A percentile compares a stretch with the other conserved stretches of the same genome.
phyloP scores from a whole-genome alignment of 257 asterid genomes.

The Solanum neorickii region DNA sequence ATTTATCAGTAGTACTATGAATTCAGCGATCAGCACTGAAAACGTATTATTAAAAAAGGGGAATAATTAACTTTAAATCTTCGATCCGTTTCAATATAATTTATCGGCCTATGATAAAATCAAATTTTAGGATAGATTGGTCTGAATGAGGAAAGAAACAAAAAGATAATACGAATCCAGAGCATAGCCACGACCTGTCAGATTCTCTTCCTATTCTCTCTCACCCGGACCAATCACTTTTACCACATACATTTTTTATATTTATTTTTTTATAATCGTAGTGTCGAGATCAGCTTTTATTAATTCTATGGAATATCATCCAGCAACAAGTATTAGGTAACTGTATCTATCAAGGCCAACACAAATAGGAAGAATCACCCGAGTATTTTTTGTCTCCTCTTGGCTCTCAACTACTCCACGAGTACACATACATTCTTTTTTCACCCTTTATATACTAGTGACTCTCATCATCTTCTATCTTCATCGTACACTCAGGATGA shows the following conservation, averaged over 20 bases:
- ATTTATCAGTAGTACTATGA: not conserved
- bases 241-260: not conserved
- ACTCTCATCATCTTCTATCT: not conserved
- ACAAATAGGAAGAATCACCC: not conserved
- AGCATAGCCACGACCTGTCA: slow-evolving; percentile 32
- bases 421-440: not conserved
- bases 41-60: no score
- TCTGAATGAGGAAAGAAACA: not conserved
- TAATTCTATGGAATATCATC: not conserved
- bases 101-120: not conserved
- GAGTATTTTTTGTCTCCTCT: not conserved
- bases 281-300: not conserved
- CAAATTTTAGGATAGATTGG: not conserved
- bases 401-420: not conserved
- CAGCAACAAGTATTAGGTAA: not conserved
- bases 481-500: not conserved
- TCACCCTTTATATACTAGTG: not conserved
- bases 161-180: slow-evolving; percentile 13
- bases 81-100: not conserved
- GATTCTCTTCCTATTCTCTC: slow-evolving; percentile 6
- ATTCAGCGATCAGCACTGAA: not conserved
- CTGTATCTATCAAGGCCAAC: not conserved
- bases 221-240: slow-evolving; percentile 9
- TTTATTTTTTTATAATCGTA: not conserved
- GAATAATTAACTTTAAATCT: not conserved